phyloP scores from a whole-genome alignment of 192 early-diverging fungal species.

The Neocallimastix lanati region DNA sequence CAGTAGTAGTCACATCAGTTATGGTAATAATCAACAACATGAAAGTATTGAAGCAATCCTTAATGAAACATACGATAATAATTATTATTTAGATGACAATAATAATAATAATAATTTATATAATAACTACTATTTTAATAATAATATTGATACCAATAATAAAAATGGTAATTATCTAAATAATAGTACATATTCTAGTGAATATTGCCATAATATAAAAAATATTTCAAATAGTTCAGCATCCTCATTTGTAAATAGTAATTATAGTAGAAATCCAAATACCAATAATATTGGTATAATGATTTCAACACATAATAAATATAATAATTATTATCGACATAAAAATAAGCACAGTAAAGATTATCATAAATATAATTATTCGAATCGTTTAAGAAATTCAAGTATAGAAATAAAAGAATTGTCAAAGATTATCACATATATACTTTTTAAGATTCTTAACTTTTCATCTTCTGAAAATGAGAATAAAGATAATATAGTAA shows the following conservation, averaged over 20 bases:
- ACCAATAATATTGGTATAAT: neutral
- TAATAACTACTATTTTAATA: neutral
- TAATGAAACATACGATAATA: too few relatives aligned
- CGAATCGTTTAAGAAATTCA: neutral
- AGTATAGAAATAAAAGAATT: neutral
- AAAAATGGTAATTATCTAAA: neutral
- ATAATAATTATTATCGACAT: neutral
- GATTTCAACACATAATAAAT: neutral
- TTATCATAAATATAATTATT: neutral
- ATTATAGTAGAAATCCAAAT: neutral
- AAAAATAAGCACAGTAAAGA: neutral
- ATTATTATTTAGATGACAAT: neutral
- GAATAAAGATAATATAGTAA: too few relatives aligned
- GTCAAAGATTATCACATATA: neutral
- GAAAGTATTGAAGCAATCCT: neutral
- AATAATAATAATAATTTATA: neutral
- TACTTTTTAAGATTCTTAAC: neutral
- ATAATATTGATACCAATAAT: neutral
- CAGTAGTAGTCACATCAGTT: neutral
- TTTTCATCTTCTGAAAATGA: neutral
- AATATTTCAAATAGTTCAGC: too few relatives aligned
- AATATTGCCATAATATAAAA: too few relatives aligned
- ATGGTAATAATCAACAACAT: neutral
- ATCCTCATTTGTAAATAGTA: too few relatives aligned
- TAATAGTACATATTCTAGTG: too few relatives aligned